phyloP scores from a whole-genome alignment of 441 rosid species.

The Aquilaria agallochum region DNA sequence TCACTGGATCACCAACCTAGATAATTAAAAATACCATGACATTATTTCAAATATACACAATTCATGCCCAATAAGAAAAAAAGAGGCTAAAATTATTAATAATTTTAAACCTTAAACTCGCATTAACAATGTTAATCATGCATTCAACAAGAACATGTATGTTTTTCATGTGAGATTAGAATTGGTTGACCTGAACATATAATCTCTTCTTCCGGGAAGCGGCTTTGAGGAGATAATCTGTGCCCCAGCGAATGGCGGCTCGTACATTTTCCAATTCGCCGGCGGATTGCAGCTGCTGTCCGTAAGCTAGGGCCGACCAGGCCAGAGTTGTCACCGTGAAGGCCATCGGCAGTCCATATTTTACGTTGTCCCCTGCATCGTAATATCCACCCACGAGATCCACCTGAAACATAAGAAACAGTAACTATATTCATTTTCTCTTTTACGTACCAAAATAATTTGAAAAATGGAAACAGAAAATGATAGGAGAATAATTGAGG shows the following conservation, averaged over 20 bases:
- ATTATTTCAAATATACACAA: too few relatives aligned
- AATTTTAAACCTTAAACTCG: too few relatives aligned
- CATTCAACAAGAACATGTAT: too few relatives aligned
- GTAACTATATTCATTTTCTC: too few relatives aligned
- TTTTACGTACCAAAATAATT: too few relatives aligned
- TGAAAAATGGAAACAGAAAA: too few relatives aligned
- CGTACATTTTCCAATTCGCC: conserved; percentile 48
- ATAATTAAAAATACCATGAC: too few relatives aligned
- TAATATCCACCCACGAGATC: conserved; percentile 89
- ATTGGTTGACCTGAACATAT: conserved; percentile 59
- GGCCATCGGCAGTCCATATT: conserved; percentile 90
- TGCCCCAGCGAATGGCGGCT: conserved; percentile 79
- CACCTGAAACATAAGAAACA: not conserved
- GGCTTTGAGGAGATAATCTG: conserved; percentile 81
- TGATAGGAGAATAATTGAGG: too few relatives aligned
- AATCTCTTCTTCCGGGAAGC: conserved; percentile 35
- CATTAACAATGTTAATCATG: too few relatives aligned
- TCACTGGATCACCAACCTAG: conserved; percentile 79
- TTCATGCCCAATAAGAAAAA: too few relatives aligned
- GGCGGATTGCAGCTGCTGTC: conserved; percentile 36
- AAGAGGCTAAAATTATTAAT: too few relatives aligned
- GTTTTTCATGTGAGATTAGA: too few relatives aligned
- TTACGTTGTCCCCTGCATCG: conserved; percentile 96
- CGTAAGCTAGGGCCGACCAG: conserved; percentile 55
- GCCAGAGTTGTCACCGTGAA: conserved; percentile 79